These are phyloP conservation scores for Solanum lycopersicoides DNA, from an alignment of 257 asterid genomes.

Conservation along the genomic window DNA sequence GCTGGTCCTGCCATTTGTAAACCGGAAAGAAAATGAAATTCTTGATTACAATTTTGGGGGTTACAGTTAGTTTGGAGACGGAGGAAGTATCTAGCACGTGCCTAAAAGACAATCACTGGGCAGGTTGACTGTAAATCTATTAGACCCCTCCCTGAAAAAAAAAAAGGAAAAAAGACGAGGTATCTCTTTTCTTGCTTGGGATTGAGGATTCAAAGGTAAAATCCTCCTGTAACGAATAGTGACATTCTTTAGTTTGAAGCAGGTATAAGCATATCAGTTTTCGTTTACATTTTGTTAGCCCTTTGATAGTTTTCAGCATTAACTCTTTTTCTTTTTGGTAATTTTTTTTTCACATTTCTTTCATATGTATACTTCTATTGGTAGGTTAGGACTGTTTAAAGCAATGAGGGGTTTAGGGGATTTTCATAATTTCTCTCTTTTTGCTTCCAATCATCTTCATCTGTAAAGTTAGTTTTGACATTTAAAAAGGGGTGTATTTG, in stretches of 20 bases:
- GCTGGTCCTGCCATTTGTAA: conserved; percentile 1
- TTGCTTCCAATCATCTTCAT: conserved; percentile 2
- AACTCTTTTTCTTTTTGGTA: conserved; percentile 7
- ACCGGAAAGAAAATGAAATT: conserved; percentile 15
- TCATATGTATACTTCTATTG: conserved; percentile 2
- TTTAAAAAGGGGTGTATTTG: conserved; percentile 10
- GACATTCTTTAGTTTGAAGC: conserved; percentile 26
- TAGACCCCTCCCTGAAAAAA: conserved; percentile 7
- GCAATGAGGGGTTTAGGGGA: conserved; percentile 21
- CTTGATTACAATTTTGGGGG: conserved; percentile 15
- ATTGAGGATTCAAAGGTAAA: conserved; percentile 18
- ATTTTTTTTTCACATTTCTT: not conserved
- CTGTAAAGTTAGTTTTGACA: conserved; percentile 46
- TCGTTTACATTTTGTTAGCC: conserved; percentile 5
- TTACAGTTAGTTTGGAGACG: conserved; percentile 14
- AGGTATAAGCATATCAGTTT: conserved; percentile 23
- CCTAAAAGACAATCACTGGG: conserved; percentile 17
- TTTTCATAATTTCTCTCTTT: conserved; percentile 4
- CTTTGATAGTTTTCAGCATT: not conserved
- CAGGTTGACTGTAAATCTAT: conserved; percentile 15
- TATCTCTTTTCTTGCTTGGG: conserved; percentile 21
- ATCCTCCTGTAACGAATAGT: conserved; percentile 43
- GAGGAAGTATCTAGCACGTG: conserved; percentile 15
- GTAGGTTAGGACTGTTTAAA: conserved; percentile 14
- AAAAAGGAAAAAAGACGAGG: conserved; percentile 2